Evolutionary conservation across 768 basidiomycete genomes (phyloP).

Genomic region (Amanita brunnescens): DNA sequence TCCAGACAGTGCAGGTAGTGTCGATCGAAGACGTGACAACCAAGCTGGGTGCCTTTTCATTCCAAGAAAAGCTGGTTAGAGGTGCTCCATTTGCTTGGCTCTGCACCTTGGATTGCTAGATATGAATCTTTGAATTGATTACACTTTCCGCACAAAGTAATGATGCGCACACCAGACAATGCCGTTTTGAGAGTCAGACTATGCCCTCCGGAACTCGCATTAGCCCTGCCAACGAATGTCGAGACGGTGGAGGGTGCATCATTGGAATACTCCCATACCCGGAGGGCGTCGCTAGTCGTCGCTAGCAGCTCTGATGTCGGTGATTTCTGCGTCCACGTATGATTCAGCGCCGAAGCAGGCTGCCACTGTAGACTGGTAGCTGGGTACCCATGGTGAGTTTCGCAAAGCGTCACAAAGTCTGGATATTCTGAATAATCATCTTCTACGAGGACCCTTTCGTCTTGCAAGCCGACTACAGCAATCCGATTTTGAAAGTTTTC

Average conservation of each 20-base stretch:
- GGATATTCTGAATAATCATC: constrained; percentile 77
- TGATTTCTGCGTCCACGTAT: constrained; percentile 63
- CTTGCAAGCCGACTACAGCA: constrained; percentile 70
- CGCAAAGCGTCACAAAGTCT: constrained; percentile 81
- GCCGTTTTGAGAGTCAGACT: constrained; percentile 67
- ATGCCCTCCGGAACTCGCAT: constrained; percentile 43
- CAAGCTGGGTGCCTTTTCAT: constrained; percentile 80
- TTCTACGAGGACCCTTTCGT: constrained; percentile 81
- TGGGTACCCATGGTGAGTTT: constrained; percentile 84
- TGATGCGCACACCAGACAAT: constrained; percentile 63
- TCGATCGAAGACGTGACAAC: constrained; percentile 98
- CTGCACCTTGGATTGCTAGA: constrained; percentile 84
- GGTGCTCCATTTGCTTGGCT: constrained; percentile 79
- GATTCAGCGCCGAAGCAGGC: constrained; percentile 57
- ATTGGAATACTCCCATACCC: constrained; percentile 83
- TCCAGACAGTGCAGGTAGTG: constrained; percentile 99
- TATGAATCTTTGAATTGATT: constrained; percentile 7
- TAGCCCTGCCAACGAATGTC: constrained; percentile 62
- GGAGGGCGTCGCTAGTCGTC: constrained; percentile 87
- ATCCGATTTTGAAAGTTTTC: constrained; percentile 81
- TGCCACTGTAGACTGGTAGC: constrained; percentile 93
- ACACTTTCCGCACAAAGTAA: constrained; percentile 2
- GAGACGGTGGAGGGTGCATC: constrained; percentile 52
- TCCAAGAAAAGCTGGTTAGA: constrained; percentile 97
- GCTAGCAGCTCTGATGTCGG: constrained; percentile 75